Conservation (phyloP, 169 alveolate genomes). For the Plasmodium sp. region DNA sequence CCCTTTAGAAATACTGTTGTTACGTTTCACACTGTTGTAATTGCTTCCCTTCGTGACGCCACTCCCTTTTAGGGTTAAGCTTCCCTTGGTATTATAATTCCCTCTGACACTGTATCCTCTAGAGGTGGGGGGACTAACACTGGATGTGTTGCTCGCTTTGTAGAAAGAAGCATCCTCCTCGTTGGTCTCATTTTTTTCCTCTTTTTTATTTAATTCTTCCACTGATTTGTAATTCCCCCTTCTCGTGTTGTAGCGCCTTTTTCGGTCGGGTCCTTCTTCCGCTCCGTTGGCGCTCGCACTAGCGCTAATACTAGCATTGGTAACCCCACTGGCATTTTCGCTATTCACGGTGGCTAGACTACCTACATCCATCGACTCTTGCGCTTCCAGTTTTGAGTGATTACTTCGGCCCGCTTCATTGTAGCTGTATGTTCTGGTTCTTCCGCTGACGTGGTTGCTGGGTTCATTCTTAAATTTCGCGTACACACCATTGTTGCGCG, state of each 20-base stretch:
- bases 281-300: not conserved
- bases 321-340: not conserved
- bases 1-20: not conserved
- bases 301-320: not conserved
- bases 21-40: not conserved
- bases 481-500: not conserved
- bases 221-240: not conserved
- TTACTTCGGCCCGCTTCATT: not conserved
- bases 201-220: not conserved
- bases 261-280: not conserved
- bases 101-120: not conserved
- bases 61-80: not conserved
- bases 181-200: not conserved
- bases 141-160: not conserved
- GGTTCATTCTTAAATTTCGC: not conserved
- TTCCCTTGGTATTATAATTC: not conserved
- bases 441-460: not conserved
- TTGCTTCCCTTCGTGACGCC: not conserved
- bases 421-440: not conserved
- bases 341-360: not conserved
- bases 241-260: conserved; percentile 49
- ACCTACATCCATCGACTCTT: not conserved
- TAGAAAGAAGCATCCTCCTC: not conserved
- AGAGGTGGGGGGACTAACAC: not conserved
- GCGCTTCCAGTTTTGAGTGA: not conserved